Evolutionary conservation across 2,329 filamentous ascomycete species (phyloP), one percentile per base, ranked within the genome.

Genomic region (Zymoseptoria crescenta): DNA sequence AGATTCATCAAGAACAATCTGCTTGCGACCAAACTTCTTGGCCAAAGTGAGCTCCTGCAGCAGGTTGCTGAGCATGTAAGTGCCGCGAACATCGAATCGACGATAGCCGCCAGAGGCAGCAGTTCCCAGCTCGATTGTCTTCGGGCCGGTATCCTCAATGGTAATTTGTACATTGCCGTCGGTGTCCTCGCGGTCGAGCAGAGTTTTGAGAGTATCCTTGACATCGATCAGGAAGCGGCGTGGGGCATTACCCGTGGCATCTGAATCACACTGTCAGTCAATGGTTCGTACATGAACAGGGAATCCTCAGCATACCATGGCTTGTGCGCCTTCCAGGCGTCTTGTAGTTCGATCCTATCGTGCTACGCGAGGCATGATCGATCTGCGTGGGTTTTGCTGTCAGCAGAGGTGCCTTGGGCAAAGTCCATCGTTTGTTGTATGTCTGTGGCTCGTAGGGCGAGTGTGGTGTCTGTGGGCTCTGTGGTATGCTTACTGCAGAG

Each of bases 141-240:
- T 99, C 54, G 94, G 93, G 0, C 94, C 94, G 64, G 84, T 83
- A 76, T 99, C 94, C 71, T 97, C 94, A 68, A 97, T 96, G 29
- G 94, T 99, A 73, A 99, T 99, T 74, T 97, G 92, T 81, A 91
- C 89, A 74, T 99, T 96, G 58, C 84, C 81, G 75, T 99, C 92
- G 29, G 92, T 95, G 71, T 99, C 94, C 74, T 99, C 94, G 65
- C 93, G 88, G 45, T 85, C 84, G 62, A 91, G 81, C 51, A 99
- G 80, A 60, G 83, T 87, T 70, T 91, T 82, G 59, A 96, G 81
- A 0, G 92, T 96, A 21, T 84, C 80, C 54, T 96, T 88, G 68
- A 97, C 92, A 67, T 94, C 84, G 72, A 97, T 86, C 45, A 96
- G 81, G 74, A 96, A 96, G 66, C 87, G 87, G 62, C 90, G 88